These are phyloP conservation scores for Fraxinus dipetala DNA, from an alignment of 305 asterid genomes.

Conservation along the genomic window DNA sequence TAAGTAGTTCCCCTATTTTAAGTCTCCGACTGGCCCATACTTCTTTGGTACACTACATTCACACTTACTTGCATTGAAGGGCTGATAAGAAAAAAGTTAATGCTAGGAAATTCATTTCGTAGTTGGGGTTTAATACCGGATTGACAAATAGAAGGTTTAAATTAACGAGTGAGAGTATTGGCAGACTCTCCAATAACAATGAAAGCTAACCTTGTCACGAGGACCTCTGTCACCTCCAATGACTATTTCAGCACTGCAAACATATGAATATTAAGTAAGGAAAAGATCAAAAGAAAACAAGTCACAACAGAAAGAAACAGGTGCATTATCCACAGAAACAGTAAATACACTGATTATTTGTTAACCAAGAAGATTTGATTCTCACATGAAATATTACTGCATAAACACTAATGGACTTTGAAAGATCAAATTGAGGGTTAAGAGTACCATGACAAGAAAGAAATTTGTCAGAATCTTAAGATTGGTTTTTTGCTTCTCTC, in stretches of 20 bases:
- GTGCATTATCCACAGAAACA: background rate
- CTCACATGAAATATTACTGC: background rate
- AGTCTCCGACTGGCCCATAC: background rate
- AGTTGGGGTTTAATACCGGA: background rate
- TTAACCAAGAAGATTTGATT: background rate
- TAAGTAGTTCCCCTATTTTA: background rate
- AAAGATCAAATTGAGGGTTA: background rate
- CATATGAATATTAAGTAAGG: conserved; percentile 17
- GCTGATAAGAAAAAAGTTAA: background rate
- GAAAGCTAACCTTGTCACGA: conserved; percentile 71
- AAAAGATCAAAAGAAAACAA: conserved; percentile 5
- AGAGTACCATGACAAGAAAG: background rate
- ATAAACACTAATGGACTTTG: background rate
- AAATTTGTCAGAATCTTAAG: background rate
- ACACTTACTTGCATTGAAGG: background rate
- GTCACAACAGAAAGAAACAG: background rate
- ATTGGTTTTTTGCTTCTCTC: background rate
- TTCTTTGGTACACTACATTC: background rate
- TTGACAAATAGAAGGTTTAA: background rate
- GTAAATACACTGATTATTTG: background rate
- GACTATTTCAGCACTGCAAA: conserved; percentile 89
- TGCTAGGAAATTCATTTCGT: background rate
- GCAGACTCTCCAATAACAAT: background rate
- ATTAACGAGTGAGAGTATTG: background rate
- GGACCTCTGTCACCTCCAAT: conserved; percentile 92